Percentiles rank a stretch among this genome's conserved stretches.
These are phyloP conservation scores for Plasmopara viticola DNA, from an alignment of 352 stramenopile species.

Conservation along the genomic window DNA sequence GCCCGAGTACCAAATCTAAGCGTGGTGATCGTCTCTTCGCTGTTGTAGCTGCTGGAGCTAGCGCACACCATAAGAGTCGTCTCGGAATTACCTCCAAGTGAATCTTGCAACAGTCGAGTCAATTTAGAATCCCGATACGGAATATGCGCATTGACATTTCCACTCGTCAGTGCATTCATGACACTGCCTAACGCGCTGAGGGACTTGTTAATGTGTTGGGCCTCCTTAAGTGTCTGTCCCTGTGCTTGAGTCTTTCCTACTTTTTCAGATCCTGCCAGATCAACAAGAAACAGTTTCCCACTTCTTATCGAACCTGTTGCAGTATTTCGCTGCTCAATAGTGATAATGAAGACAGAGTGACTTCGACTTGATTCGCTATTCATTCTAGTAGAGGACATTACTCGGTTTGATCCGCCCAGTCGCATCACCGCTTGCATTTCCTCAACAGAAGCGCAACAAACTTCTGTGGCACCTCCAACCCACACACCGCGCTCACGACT, in stretches of 20 bases:
- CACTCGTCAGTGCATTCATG: conserved; percentile 84
- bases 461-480: conserved; percentile 50
- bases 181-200: conserved; percentile 86
- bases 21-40: conserved; percentile 66
- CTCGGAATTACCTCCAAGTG: conserved; percentile 69
- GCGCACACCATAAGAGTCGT: conserved; percentile 68
- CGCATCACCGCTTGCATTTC: conserved; percentile 87
- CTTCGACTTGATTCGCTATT: conserved; percentile 88
- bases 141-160: conserved; percentile 85
- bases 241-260: conserved; percentile 80
- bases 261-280: conserved; percentile 74
- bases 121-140: conserved; percentile 88
- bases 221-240: conserved; percentile 87
- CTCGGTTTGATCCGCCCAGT: conserved; percentile 86
- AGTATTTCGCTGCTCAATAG: conserved; percentile 85
- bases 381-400: conserved; percentile 84
- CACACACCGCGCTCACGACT: conserved; percentile 56
- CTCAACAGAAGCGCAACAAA: conserved; percentile 48
- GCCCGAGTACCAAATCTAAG: conserved; percentile 70
- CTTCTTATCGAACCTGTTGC: conserved; percentile 57
- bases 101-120: conserved; percentile 81
- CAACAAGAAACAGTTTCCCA: conserved; percentile 91
- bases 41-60: conserved; percentile 59
- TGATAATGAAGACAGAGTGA: conserved; percentile 96
- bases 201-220: conserved; percentile 89